Evolutionary conservation across 345 rosid genomes (phyloP).

Genomic region (Corymbia maculata): DNA sequence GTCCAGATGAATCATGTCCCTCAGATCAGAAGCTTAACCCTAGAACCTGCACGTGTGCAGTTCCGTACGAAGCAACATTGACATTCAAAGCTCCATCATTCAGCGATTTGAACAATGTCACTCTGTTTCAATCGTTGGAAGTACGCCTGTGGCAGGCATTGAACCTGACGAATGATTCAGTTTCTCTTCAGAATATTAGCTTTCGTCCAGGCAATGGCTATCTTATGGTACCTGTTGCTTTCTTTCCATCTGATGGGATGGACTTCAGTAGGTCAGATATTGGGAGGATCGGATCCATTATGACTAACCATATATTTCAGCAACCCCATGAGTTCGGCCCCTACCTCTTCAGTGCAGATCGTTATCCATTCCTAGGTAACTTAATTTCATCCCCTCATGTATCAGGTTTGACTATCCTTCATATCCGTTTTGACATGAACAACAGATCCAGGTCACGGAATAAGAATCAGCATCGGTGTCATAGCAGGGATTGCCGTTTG

Average conservation of each 20-base stretch:
- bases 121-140: slow-evolving; percentile 61
- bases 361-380: slow-evolving; percentile 76
- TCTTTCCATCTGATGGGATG: slow-evolving; percentile 58
- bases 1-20: slow-evolving; percentile 61
- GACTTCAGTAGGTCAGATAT: slow-evolving; percentile 59
- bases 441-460: slow-evolving; percentile 3
- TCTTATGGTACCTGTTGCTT: slow-evolving; percentile 68
- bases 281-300: slow-evolving; percentile 60
- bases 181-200: slow-evolving; percentile 69
- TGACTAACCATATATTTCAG: slow-evolving; percentile 75
- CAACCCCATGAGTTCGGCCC: slow-evolving; percentile 80
- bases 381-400: background rate
- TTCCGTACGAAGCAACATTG: slow-evolving; percentile 76
- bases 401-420: background rate
- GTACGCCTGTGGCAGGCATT: slow-evolving; percentile 63
- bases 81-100: slow-evolving; percentile 72
- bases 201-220: slow-evolving; percentile 61
- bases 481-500: slow-evolving; percentile 44
- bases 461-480: slow-evolving; percentile 33
- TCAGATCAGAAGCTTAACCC: slow-evolving; percentile 66
- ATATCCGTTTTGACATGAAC: slow-evolving; percentile 17
- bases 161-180: slow-evolving; percentile 68
- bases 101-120: slow-evolving; percentile 50
- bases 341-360: slow-evolving; percentile 71
- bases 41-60: slow-evolving; percentile 80